Conservation (phyloP, 371 early-diverging fungal genomes). For the Circinella minor region DNA sequence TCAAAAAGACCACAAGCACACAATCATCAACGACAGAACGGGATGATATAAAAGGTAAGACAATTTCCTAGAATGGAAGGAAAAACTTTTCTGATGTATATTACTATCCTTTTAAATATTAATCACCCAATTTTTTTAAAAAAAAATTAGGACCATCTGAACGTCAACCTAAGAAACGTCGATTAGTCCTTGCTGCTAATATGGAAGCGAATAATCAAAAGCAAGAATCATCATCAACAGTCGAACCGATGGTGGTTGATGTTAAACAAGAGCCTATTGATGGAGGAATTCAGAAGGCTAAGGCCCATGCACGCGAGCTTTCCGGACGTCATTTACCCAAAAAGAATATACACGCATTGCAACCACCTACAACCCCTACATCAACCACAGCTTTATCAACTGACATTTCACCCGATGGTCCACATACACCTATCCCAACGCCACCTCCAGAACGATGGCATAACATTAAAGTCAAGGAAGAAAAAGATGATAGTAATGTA, state of each 20-base stretch:
- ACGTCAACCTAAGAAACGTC: conserved; percentile 31
- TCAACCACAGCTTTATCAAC: conserved; percentile 29
- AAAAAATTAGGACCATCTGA: not conserved
- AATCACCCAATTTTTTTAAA: too few species aligned
- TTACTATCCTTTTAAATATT: too few species aligned
- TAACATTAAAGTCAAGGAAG: conserved; percentile 33
- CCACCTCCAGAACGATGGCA: conserved; percentile 55
- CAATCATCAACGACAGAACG: too few species aligned
- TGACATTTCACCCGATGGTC: conserved; percentile 44
- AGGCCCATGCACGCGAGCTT: conserved; percentile 37
- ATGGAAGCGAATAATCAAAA: conserved; percentile 22
- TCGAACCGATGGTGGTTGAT: not conserved
- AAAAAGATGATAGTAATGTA: conserved; percentile 23
- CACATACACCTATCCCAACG: conserved; percentile 51
- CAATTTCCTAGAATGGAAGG: too few species aligned
- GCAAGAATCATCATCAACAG: not conserved
- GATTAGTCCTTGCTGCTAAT: conserved; percentile 34
- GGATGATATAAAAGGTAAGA: too few species aligned
- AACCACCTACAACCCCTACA: conserved; percentile 21
- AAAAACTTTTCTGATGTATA: too few species aligned
- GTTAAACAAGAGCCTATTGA: not conserved
- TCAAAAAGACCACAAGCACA: not conserved
- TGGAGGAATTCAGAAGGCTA: conserved; percentile 10
- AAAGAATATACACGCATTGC: conserved; percentile 33
- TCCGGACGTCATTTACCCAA: conserved; percentile 46